These are phyloP conservation scores for Colletotrichum theobromicola DNA, from an alignment of 2,329 filamentous ascomycete species.

Conservation along the genomic window DNA sequence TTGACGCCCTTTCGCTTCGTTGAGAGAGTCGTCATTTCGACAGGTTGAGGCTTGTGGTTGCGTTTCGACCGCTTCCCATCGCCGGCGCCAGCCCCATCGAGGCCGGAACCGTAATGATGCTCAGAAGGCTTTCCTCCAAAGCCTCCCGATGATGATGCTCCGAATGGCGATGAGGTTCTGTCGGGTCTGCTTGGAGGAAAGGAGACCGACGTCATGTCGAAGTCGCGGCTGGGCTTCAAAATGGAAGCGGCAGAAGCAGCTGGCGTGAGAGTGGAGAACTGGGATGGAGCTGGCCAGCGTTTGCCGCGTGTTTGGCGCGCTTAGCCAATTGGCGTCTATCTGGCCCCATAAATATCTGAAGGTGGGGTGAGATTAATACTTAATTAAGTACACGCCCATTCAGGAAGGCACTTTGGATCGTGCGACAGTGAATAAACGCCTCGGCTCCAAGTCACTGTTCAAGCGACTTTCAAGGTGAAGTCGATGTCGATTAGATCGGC, in stretches of 20 bases:
- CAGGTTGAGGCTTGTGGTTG: conserved; percentile 26
- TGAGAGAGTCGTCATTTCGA: conserved; percentile 31
- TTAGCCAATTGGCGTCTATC: neutral
- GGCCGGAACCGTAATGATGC: conserved; percentile 29
- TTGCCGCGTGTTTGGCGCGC: conserved; percentile 6
- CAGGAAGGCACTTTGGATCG: neutral
- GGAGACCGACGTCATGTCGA: conserved; percentile 22
- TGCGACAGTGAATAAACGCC: neutral
- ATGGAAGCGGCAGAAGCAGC: conserved; percentile 8
- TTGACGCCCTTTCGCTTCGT: conserved; percentile 26
- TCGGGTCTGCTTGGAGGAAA: conserved; percentile 14
- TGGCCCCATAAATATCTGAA: neutral
- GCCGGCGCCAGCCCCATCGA: conserved; percentile 33
- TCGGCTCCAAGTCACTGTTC: neutral
- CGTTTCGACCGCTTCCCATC: conserved; percentile 30
- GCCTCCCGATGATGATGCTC: conserved; percentile 2
- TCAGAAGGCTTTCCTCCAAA: neutral
- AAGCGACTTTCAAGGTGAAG: neutral
- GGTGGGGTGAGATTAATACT: neutral
- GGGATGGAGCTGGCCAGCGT: conserved; percentile 16
- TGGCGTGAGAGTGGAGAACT: conserved; percentile 18
- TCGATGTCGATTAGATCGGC: neutral
- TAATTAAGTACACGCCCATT: neutral
- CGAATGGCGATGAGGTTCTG: neutral
- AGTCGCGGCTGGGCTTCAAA: conserved; percentile 6